Base-by-base conservation (phyloP, 2,329 filamentous ascomycete genomes). In the Ophiognomonia clavigignenti-juglandacearum region DNA sequence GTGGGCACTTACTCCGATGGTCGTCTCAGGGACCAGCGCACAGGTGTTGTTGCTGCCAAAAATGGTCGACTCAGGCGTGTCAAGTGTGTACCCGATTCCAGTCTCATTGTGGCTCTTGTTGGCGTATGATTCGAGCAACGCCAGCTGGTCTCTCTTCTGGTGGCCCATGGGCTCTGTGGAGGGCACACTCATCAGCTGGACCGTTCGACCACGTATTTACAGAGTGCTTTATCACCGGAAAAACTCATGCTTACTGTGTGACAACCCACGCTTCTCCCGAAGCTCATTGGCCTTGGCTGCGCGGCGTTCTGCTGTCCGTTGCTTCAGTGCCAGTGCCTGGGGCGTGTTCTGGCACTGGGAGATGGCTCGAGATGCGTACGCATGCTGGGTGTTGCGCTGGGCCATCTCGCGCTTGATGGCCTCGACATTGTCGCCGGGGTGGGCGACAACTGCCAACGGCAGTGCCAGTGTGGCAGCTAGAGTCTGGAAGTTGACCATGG, bases 11-110 rank as follows among this genome's bases (percentile, higher is more conserved):
- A n/a, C n/a, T n/a, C 70, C 69, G 38, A 68, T 66, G 9, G 67
- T 68, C 49, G 68, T 58, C 27, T 69, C 68, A 0, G 70, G 70
- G 0, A 42, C 39, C 8, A 47, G 38, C 2, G 39, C 45, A 14
- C 45, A 47, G 35, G 39, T 42, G 45, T 47, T 42, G 32, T 47
- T 47, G 35, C 35, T 37, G 18, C 43, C 43, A 22, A 45, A 45
- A 7, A 45, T 39, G 20, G 27, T 34, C 2, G 32, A 20, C 18
- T 39, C 43, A 2, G 43, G 43, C 2, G 36, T 45, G 4, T 39
- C 43, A n/a, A 45, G 19, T 3, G 36, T 32, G 35, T 39, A 45
- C 1, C 43, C 43, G 9, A 27, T 35, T 10, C 27, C 23, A 4
- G 43, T 23, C 20, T 19, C 19, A 27, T 39, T 45, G 10, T 45